Base-by-base conservation (phyloP, 371 early-diverging fungal species). In the Rhizopus sp. region DNA sequence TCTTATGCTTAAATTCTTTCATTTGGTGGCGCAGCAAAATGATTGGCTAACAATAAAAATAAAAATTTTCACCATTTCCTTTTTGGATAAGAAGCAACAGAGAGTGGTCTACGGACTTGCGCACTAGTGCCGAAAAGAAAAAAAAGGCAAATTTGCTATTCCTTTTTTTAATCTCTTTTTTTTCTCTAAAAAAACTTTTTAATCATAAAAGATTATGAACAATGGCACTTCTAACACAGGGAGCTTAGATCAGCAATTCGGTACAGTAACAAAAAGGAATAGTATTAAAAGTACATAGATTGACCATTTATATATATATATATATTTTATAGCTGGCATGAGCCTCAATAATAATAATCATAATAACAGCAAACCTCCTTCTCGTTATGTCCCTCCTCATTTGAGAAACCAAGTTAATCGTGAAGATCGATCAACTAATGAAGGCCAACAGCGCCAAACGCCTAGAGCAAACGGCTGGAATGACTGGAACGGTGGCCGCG, bases 211-310 rank as follows among this genome's bases (percentile, higher is more conserved):
- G 55, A 67, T 52, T 81, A 81, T 80, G 81, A 81, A 78, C 73
- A 79, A 75, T 82, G 76, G 62, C 63, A 80, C 77, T 64, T 75
- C 72, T 63, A 83, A 83, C 75, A 65, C 69, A 62, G 52, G 53
- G 46, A 66, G 78, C 81, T 82, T 85, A 77, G 83, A 85, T 73
- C 83, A 84, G 82, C 83, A 75, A 54, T 72, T 85, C 72, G 86
- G 86, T 85, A 83, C 57, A 53, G 47, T 35, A 45, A 38, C 15
- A 40, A 33, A 4, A 30, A 38, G 38, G 6, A 69, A 16, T 32
- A 31, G 4, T 30, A 30, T 37, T 40, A 17, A 15, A 37, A 40
- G 48, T 5, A 29, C 17, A 32, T 8, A 35, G 32, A 52, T 45
- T 52, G n/a, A 23, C 32, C 7, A 7, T 30, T 38, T 40, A 10